Evolutionary conservation across 83 land plant genomes (phyloP), one percentile per base, ranked within the genome.

Genomic region (Isoetes engelmannii): DNA sequence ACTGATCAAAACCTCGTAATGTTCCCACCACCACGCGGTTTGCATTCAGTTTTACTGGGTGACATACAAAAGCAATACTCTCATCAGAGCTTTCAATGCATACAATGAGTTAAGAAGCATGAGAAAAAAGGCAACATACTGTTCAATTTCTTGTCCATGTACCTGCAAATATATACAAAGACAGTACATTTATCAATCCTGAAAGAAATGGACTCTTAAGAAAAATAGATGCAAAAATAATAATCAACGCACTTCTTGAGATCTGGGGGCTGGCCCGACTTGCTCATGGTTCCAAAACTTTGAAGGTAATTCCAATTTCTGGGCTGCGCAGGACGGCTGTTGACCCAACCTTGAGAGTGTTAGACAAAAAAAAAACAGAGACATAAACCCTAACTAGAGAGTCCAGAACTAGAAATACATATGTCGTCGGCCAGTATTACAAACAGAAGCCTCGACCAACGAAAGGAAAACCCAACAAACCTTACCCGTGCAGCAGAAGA

Each of bases 1-100:
- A 92, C 80, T 92, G 97, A 70, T 92, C 97, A 76, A 88, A 92
- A 4, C 93, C 97, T 47, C 97, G 84, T 41, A 88, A 74, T 5
- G 86, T 85, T 19, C 97, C 97, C 59, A 86, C 85, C 18, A 92
- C 90, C 63, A 83, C 83, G 20, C 97, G 64, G 51, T 88, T 88
- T 5, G 93, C 97, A 76, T 92, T 92, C 68, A 92, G 73, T 69
- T 92, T 92, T 28, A 90, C 96, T 90, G 86, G 37, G 61, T 41
- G 61, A 58, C 19, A 58, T 41, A 19, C 37, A 20, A 20, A 58
- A 8, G 7, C 7, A n/a, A 19, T 4, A 8, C 4, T 58, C 15
- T 58, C n/a, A 37, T 63, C 66, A 44, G 45, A 44, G 18, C 17
- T 20, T 8, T 46, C n/a, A 8, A 10, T 20, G 44, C 9, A 7